A percentile compares a stretch with the other conserved stretches of the same genome.
These are phyloP conservation scores for Volvox carteri DNA, from an alignment of 163 green algal genomes.

Conservation along the genomic window DNA sequence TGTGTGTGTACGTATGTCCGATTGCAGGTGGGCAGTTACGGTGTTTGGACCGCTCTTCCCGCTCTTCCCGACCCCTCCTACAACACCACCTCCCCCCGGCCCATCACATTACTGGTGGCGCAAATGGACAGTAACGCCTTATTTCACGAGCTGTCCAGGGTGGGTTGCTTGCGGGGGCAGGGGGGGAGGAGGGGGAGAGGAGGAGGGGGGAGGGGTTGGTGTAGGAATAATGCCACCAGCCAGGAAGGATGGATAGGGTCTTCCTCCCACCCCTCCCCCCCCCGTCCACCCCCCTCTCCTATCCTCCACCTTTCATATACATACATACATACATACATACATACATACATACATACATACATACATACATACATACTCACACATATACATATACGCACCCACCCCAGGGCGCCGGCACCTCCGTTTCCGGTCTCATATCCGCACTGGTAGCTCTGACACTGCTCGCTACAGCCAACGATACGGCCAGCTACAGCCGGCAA, in stretches of 20 bases:
- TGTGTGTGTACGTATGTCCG: no score
- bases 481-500: slow-evolving; percentile 60
- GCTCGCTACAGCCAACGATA: slow-evolving; percentile 52
- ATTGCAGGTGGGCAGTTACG: slow-evolving; percentile 84
- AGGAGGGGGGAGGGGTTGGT: background rate
- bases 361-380: no score
- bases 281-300: no score
- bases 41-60: slow-evolving; percentile 80
- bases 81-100: slow-evolving; percentile 7
- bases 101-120: slow-evolving; percentile 76
- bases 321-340: no score
- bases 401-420: slow-evolving; percentile 78
- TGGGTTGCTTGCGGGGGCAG: background rate
- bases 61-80: slow-evolving; percentile 48
- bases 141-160: slow-evolving; percentile 79
- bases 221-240: no score
- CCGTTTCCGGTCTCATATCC: slow-evolving; percentile 82
- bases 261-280: no score
- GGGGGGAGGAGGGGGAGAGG: background rate
- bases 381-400: no score
- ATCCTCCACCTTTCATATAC: no score
- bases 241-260: no score
- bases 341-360: no score
- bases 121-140: slow-evolving; percentile 76
- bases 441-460: slow-evolving; percentile 78